Evolutionary conservation across 1,284 basidiomycete genomes (phyloP).

Genomic region (Rhodotorula sp.): DNA sequence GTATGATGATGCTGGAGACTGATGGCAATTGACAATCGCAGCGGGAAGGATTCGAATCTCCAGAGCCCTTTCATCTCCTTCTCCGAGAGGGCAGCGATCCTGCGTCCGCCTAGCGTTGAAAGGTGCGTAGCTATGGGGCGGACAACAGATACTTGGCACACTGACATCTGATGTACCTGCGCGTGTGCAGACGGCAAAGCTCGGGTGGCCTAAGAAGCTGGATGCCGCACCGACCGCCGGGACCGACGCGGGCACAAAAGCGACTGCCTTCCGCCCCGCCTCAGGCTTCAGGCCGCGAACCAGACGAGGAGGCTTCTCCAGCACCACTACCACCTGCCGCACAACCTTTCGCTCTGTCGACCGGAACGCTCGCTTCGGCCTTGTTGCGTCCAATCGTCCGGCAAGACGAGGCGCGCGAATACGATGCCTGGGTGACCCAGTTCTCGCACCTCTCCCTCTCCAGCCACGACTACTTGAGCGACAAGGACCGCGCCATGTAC

Average conservation of each 20-base stretch:
- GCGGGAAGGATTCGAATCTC: background rate
- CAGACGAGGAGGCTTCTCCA: no score
- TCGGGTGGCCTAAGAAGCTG: conserved; percentile 18
- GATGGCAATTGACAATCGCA: no score
- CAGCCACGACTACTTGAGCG: conserved; percentile 43
- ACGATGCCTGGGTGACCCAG: conserved; percentile 62
- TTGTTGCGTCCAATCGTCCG: conserved; percentile 66
- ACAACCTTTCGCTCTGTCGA: conserved; percentile 47
- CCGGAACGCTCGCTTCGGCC: conserved; percentile 62
- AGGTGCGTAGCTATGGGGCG: background rate
- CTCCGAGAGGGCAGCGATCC: background rate
- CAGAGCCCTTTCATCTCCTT: conserved; percentile 1
- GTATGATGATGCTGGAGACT: background rate
- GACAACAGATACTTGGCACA: background rate
- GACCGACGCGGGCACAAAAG: background rate
- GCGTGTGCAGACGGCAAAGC: background rate
- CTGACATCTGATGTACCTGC: no score
- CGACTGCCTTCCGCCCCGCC: conserved; percentile 40
- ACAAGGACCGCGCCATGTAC: conserved; percentile 47
- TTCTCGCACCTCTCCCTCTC: conserved; percentile 19
- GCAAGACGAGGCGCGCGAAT: conserved; percentile 68
- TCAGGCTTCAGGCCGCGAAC: no score
- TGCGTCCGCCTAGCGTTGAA: background rate
- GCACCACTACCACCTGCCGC: no score
- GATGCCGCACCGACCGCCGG: conserved; percentile 9